These are phyloP conservation scores for Cucurbita pepo DNA, from an alignment of 306 rosid species.

Conservation along the genomic window DNA sequence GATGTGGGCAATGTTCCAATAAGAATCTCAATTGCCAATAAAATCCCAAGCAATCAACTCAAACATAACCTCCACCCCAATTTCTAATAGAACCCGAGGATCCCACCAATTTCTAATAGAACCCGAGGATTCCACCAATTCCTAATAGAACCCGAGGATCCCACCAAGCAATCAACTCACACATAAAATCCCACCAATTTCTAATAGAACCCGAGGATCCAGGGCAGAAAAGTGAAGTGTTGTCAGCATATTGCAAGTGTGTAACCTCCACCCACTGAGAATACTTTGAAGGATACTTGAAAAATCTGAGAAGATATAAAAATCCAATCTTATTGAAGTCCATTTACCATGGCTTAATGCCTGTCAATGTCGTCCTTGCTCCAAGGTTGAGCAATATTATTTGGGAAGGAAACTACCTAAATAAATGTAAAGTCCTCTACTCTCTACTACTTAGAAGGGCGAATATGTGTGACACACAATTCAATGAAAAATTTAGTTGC, in stretches of 20 bases:
- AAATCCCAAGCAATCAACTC: background rate
- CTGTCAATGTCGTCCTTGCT: background rate
- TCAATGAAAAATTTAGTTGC: background rate
- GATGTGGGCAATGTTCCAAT: background rate
- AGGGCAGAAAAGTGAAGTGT: no score
- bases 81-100: no score
- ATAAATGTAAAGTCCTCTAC: background rate
- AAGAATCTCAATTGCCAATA: background rate
- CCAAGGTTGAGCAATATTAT: background rate
- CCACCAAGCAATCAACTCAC: background rate
- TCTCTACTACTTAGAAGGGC: background rate
- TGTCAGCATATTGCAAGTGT: no score
- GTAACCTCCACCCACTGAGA: no score
- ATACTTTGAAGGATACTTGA: no score
- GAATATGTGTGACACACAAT: background rate
- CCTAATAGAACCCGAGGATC: no score
- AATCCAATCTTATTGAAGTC: background rate
- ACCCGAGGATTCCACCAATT: no score
- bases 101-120: no score
- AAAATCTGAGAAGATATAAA: background rate
- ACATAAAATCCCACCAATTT: background rate
- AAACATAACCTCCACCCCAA: background rate
- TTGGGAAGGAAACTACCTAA: background rate
- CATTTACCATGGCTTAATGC: background rate
- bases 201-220: no score